A percentile compares a stretch with the other conserved stretches of the same genome.
Conservation (phyloP, 2,329 filamentous ascomycete genomes). For the Bipolaris gigantea region DNA sequence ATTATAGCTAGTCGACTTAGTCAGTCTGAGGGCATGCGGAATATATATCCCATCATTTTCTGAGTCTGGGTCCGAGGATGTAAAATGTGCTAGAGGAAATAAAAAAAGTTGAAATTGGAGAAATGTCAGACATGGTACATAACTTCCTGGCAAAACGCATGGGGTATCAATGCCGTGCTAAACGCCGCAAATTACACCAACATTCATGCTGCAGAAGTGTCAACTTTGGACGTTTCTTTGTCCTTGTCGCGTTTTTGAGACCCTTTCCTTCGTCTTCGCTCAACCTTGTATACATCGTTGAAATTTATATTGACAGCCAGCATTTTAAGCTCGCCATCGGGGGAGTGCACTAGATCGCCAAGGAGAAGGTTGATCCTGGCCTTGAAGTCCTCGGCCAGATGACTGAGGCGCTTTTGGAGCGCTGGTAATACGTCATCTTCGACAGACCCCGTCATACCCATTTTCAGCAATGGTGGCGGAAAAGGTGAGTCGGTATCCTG, state of each 20-base stretch:
- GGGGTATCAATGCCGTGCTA: conserved; percentile 7
- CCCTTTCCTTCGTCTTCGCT: conserved; percentile 60
- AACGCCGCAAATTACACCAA: not conserved
- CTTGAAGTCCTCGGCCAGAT: conserved; percentile 75
- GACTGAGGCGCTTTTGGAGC: conserved; percentile 71
- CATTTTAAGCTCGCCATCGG: conserved; percentile 94
- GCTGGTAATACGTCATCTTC: conserved; percentile 71
- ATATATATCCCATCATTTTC: not conserved
- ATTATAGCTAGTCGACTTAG: too few species aligned
- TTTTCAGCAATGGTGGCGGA: conserved; percentile 43
- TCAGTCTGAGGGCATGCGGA: too few species aligned
- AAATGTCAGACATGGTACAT: not conserved
- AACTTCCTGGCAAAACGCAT: conserved; percentile 12
- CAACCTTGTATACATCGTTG: conserved; percentile 90
- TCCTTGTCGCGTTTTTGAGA: conserved; percentile 36
- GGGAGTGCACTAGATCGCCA: conserved; percentile 88
- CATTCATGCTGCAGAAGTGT: not conserved
- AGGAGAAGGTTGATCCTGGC: conserved; percentile 77
- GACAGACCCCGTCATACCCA: conserved; percentile 42
- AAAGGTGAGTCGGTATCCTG: conserved; percentile 49
- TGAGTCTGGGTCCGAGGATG: not conserved
- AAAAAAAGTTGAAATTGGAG: not conserved
- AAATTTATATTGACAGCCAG: conserved; percentile 98
- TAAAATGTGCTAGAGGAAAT: too few species aligned
- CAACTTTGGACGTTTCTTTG: conserved; percentile 29